Evolutionary conservation across 352 stramenopile species (phyloP).

Genomic region (Phytopythium cucurbitacearum): DNA sequence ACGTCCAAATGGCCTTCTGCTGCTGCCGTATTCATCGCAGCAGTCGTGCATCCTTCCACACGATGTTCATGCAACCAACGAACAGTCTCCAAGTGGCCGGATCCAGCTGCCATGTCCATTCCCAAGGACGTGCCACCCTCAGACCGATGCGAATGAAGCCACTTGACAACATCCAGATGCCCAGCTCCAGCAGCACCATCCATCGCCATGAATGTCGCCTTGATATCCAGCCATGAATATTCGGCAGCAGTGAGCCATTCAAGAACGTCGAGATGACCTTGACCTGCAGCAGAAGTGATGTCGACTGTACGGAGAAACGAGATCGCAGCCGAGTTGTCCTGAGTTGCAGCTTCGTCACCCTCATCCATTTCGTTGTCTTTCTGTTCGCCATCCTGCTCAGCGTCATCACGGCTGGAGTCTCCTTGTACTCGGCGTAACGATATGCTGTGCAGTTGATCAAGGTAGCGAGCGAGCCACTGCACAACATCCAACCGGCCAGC

Average conservation of each 20-base stretch:
- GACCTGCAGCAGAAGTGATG: too few species aligned
- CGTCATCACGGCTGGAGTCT: too few species aligned
- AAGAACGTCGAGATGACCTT: too few species aligned
- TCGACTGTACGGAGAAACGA: too few species aligned
- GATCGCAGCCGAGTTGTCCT: too few species aligned
- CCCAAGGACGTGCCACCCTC: neutral
- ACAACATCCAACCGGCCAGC: conserved; percentile 15
- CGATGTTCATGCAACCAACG: conserved; percentile 31
- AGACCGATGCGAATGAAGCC: neutral
- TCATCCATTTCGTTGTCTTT: too few species aligned
- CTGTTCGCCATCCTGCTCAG: too few species aligned
- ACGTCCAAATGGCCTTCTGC: neutral
- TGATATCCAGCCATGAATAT: too few species aligned
- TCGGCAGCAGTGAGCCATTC: too few species aligned
- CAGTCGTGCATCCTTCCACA: too few species aligned
- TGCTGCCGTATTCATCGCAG: neutral
- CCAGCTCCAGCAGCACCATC: neutral
- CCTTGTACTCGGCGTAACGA: too few species aligned
- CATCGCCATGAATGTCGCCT: neutral
- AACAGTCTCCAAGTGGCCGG: conserved; percentile 14
- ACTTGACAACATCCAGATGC: neutral
- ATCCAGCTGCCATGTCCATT: neutral
- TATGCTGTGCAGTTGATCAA: neutral
- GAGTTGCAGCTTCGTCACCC: too few species aligned
- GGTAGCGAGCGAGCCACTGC: conserved; percentile 9